These are phyloP conservation scores for Pseudocercospora eumusae DNA, from an alignment of 2,329 filamentous ascomycete species.

Conservation along the genomic window DNA sequence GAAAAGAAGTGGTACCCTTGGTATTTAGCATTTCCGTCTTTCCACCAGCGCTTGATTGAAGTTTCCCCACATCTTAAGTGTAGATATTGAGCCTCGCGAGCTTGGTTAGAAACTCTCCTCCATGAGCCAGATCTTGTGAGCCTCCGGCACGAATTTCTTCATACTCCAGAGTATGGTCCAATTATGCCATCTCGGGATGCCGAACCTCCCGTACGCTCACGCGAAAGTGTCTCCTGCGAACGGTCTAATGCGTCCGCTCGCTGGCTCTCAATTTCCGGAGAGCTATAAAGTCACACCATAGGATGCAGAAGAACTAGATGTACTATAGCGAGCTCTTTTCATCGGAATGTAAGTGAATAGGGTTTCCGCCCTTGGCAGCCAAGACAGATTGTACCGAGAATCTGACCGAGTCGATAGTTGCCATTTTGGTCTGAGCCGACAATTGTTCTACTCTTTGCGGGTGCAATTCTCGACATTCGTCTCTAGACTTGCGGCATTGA, in stretches of 20 bases:
- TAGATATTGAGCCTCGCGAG: not conserved
- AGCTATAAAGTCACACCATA: not conserved
- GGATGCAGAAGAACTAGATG: too few species aligned
- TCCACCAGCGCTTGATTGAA: too few species aligned
- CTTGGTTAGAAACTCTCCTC: not conserved
- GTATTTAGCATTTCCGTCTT: not conserved
- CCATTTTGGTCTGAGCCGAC: too few species aligned
- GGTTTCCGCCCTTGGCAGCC: too few species aligned
- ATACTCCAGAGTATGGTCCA: not conserved
- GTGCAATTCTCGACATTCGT: too few species aligned
- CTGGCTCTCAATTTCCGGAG: not conserved
- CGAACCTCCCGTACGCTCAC: not conserved
- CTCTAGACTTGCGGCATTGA: too few species aligned
- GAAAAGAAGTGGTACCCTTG: not conserved
- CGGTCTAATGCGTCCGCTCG: not conserved
- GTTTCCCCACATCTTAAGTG: too few species aligned
- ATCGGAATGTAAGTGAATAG: too few species aligned
- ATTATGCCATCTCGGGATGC: not conserved
- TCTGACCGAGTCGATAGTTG: too few species aligned
- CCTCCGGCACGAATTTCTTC: not conserved
- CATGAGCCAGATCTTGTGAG: not conserved
- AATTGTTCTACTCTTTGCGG: too few species aligned
- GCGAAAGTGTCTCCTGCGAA: not conserved
- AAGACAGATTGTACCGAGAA: too few species aligned
- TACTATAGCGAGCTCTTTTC: too few species aligned